Evolutionary conservation across 2,329 filamentous ascomycete species (phyloP).

Genomic region (Saccharata proteae): DNA sequence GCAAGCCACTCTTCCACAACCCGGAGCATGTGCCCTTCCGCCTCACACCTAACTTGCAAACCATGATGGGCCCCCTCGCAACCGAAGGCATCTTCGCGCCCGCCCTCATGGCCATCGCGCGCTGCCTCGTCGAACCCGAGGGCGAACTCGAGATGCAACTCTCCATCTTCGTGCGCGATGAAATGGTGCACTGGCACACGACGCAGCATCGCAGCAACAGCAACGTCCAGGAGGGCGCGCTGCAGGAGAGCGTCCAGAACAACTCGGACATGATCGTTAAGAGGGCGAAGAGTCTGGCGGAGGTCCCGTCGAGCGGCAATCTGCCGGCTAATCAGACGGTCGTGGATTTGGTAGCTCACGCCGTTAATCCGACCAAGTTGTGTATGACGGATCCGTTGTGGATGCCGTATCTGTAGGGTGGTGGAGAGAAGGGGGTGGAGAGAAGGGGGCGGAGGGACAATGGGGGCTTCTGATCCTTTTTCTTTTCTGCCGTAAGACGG

Average conservation of each 20-base stretch:
- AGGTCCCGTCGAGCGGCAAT: conserved; percentile 57
- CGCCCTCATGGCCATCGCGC: conserved; percentile 89
- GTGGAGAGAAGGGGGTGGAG: not conserved
- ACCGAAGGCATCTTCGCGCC: conserved; percentile 95
- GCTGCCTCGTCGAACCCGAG: conserved; percentile 75
- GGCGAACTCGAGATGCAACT: conserved; percentile 87
- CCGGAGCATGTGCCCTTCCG: conserved; percentile 94
- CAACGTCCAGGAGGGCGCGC: conserved; percentile 44
- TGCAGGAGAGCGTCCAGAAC: conserved; percentile 66
- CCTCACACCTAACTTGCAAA: conserved; percentile 90
- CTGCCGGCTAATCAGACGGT: conserved; percentile 94
- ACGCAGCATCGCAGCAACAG: conserved; percentile 53
- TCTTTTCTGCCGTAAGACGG: too few relatives aligned
- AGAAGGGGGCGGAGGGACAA: not conserved
- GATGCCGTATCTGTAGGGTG: conserved; percentile 81
- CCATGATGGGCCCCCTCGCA: conserved; percentile 87
- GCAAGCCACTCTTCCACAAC: conserved; percentile 86
- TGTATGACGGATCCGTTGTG: conserved; percentile 83
- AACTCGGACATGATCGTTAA: conserved; percentile 92
- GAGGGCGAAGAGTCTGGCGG: conserved; percentile 72
- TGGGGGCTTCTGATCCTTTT: too few relatives aligned
- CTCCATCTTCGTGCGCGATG: conserved; percentile 88
- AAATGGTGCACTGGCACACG: conserved; percentile 96
- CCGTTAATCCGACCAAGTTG: conserved; percentile 83
- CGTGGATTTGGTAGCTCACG: conserved; percentile 84